Base-by-base conservation (phyloP, 768 basidiomycete species). In the Lactarius indigo region DNA sequence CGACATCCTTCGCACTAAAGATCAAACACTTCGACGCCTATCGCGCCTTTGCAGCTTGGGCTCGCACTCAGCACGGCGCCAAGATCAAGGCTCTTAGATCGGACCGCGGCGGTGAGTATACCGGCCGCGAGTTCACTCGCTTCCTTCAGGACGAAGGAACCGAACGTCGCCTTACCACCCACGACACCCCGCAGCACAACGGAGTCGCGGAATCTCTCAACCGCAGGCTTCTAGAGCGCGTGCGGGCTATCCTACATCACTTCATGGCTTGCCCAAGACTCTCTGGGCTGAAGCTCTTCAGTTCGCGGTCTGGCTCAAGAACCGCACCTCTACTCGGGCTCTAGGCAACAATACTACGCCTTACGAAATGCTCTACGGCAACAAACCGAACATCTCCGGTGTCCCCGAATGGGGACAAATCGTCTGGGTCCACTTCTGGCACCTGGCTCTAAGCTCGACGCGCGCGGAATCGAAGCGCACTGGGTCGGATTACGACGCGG, bases 401-500 rank as follows among this genome's bases (percentile, higher is more conserved):
- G 44, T 72, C 5, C 68, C 39, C 0, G 50, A 52, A 20, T 72
- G 50, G 35, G 73, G 73, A 5, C 41, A 55, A 9, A 13, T 18
- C 1, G 66, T 68, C 20, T 74, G 69, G 69, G 73, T 73, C 2
- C 61, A 57, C n/a, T 60, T 60, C 44, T 7, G 50, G 59, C 4
- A 44, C 15, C 15, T 0, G 26, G 30, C 7, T 42, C 41, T 18
- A 75, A 75, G 59, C 57, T 73, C 1, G 72, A 69, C 3, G 28
- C 37, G 5, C 44, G 58, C 1, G 65, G 64, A 2, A n/a, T 35
- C 1, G 59, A 67, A 33, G 73, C 69, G 0, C 64, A 42, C 5
- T 82, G 76, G 74, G 59, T 82, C 5, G 80, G 81, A 20, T 72
- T 72, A 75, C 61, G 75, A 78, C 58, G 66, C 72, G 3, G 65